Conservation (phyloP, 495 filamentous ascomycete genomes). For the Viridothelium virens region DNA sequence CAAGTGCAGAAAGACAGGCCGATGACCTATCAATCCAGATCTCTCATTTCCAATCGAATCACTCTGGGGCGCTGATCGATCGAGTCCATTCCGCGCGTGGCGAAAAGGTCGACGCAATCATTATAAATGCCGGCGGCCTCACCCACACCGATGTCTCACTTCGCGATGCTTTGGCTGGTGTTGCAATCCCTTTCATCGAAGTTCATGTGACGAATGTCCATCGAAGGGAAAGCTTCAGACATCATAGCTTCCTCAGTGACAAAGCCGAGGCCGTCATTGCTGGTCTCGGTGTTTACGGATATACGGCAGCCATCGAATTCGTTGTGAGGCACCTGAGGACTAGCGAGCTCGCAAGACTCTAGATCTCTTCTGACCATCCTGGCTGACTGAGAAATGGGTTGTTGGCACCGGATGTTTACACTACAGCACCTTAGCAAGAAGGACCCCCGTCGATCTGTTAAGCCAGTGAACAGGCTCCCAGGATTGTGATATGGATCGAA, state of each 20-base stretch:
- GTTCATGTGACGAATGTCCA: conserved; percentile 64
- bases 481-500: no score
- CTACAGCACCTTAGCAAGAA: no score
- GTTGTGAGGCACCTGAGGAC: conserved; percentile 44
- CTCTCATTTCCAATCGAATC: conserved; percentile 52
- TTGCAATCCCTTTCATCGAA: conserved; percentile 62
- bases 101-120: conserved; percentile 38
- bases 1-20: conserved; percentile 40
- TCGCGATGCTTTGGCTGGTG: conserved; percentile 57
- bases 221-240: conserved; percentile 53
- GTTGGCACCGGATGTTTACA: no score
- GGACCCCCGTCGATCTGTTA: no score
- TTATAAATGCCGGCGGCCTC: conserved; percentile 63
- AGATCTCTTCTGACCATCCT: no score
- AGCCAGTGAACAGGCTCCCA: no score
- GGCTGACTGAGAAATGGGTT: no score
- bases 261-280: conserved; percentile 62
- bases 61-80: conserved; percentile 53
- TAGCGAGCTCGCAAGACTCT: no score
- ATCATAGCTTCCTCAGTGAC: conserved; percentile 61
- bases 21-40: conserved; percentile 37
- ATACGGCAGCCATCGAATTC: conserved; percentile 61
- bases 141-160: conserved; percentile 63
- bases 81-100: conserved; percentile 38
- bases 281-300: conserved; percentile 60